A percentile compares a stretch with the other conserved stretches of the same genome.
Conservation (phyloP, 108 stramenopile species). For the Thalassiosira profunda region DNA sequence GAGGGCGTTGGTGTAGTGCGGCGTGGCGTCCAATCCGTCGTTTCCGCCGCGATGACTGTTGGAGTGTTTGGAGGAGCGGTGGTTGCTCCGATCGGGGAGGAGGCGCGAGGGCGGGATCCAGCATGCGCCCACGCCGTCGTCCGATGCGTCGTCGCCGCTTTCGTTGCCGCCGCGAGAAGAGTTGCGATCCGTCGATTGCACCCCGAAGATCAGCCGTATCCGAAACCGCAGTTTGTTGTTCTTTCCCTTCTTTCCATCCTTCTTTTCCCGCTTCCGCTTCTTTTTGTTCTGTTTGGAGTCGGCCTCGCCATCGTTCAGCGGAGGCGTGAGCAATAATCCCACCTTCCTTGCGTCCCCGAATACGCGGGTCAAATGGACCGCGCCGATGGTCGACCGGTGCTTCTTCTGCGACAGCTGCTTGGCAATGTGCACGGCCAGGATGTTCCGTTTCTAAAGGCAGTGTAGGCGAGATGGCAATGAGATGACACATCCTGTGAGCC, state of each 20-base stretch:
- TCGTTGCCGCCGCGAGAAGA: neutral
- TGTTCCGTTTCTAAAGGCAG: slow-evolving; percentile 70
- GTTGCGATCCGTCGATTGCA: slow-evolving; percentile 25
- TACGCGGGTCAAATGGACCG: slow-evolving; percentile 49
- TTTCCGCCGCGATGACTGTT: too few species aligned
- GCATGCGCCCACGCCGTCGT: slow-evolving; percentile 9
- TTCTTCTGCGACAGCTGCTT: slow-evolving; percentile 60
- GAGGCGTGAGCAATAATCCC: slow-evolving; percentile 59
- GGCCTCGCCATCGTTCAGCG: neutral
- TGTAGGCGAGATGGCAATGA: slow-evolving; percentile 1
- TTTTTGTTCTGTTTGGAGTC: neutral
- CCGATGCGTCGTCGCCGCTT: slow-evolving; percentile 12
- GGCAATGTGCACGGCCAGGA: slow-evolving; percentile 64
- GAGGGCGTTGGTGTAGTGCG: slow-evolving; percentile 74
- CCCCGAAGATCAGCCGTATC: slow-evolving; percentile 77
- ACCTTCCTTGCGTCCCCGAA: slow-evolving; percentile 55
- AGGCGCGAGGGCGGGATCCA: slow-evolving; percentile 85
- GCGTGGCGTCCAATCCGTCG: slow-evolving; percentile 39
- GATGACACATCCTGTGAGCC: too few species aligned
- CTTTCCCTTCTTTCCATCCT: slow-evolving; percentile 5
- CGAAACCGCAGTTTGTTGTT: slow-evolving; percentile 59
- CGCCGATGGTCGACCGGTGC: slow-evolving; percentile 36
- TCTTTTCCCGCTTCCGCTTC: slow-evolving; percentile 22
- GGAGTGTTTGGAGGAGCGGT: slow-evolving; percentile 22
- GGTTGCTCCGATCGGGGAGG: slow-evolving; percentile 83